Evolutionary conservation across 139 green algal genomes (phyloP).

Genomic region (Gonium pectorale): DNA sequence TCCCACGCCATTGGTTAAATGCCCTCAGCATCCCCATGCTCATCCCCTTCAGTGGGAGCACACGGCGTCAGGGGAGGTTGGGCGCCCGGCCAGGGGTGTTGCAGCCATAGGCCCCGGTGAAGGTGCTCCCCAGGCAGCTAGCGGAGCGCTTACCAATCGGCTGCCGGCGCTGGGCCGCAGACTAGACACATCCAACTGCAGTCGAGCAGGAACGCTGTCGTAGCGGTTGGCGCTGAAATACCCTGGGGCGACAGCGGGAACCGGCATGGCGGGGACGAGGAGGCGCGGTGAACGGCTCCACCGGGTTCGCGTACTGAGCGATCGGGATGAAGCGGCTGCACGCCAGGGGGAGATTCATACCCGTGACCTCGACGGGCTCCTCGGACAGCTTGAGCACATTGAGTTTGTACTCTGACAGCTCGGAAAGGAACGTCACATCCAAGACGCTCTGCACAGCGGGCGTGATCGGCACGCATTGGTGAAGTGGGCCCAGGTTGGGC

Average conservation of each 20-base stretch:
- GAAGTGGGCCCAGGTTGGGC: too few species aligned
- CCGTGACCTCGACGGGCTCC: slow-evolving; percentile 49
- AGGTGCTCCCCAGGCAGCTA: too few species aligned
- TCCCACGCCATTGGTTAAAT: too few species aligned
- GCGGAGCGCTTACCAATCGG: slow-evolving; percentile 10
- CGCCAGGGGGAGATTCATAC: too few species aligned
- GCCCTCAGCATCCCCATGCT: too few species aligned
- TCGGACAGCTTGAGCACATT: slow-evolving; percentile 64
- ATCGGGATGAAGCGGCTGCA: too few species aligned
- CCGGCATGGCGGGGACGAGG: too few species aligned
- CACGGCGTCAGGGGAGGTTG: too few species aligned
- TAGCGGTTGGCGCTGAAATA: slow-evolving; percentile 53
- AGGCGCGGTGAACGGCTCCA: background rate
- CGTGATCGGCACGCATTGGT: background rate
- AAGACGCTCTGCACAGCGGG: slow-evolving; percentile 74
- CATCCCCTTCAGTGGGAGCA: too few species aligned
- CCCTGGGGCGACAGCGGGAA: slow-evolving; percentile 42
- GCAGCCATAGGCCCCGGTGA: too few species aligned
- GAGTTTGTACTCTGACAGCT: slow-evolving; percentile 77
- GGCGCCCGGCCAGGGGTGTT: too few species aligned
- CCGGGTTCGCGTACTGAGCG: too few species aligned
- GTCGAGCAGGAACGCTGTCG: slow-evolving; percentile 40
- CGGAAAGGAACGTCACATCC: slow-evolving; percentile 86
- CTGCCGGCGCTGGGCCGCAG: slow-evolving; percentile 10
- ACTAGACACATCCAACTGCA: slow-evolving; percentile 50